phyloP scores from a whole-genome alignment of 1,284 basidiomycete species.

The Heterobasidion occidentale region DNA sequence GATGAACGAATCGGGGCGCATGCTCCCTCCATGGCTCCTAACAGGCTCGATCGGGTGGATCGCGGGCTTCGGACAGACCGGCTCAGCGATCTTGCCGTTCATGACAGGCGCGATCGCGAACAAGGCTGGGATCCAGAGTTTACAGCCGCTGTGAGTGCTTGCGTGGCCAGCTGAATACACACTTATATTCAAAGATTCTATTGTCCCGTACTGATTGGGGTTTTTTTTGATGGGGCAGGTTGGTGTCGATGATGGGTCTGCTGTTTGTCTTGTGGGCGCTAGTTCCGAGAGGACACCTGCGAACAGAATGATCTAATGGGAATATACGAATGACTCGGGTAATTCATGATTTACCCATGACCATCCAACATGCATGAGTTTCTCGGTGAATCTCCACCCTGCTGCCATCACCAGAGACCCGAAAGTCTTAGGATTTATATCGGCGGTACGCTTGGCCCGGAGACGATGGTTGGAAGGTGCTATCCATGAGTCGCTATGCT shows the following conservation, averaged over 20 bases:
- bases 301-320: constrained; percentile 4
- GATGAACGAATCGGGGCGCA: constrained; percentile 37
- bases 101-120: constrained; percentile 46
- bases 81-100: constrained; percentile 51
- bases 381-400: no score
- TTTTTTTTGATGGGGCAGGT: constrained; percentile 17
- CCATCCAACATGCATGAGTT: no score
- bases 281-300: constrained; percentile 21
- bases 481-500: no score
- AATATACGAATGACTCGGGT: no score
- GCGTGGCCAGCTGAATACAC: no score
- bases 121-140: constrained; percentile 36
- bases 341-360: no score
- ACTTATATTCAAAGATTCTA: no score
- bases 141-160: constrained; percentile 47
- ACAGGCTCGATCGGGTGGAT: constrained; percentile 53
- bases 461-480: no score
- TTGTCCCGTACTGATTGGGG: neutral
- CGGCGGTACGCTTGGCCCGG: no score
- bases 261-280: constrained; percentile 36
- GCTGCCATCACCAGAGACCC: no score
- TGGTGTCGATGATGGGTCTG: constrained; percentile 36
- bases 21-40: constrained; percentile 43
- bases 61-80: constrained; percentile 41
- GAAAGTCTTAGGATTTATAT: no score